Conservation (phyloP, 371 early-diverging fungal species). For the Rhizopus stolonifer region DNA sequence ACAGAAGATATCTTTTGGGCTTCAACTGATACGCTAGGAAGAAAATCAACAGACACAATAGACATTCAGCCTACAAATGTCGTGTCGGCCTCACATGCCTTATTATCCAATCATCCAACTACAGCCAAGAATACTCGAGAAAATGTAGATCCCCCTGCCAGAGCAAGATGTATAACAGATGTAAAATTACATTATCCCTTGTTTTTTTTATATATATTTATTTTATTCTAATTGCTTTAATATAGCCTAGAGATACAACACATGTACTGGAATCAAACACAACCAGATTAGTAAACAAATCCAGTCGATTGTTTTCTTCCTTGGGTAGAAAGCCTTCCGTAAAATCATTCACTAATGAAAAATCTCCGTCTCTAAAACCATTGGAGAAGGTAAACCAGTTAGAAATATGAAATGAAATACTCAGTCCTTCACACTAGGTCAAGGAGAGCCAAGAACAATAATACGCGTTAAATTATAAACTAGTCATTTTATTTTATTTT, state of each 20-base stretch:
- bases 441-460: not conserved
- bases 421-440: not conserved
- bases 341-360: constrained; percentile 20
- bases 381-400: constrained; percentile 28
- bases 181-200: too few species aligned
- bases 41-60: constrained; percentile 15
- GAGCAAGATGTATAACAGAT: constrained; percentile 16
- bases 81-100: constrained; percentile 27
- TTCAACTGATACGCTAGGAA: constrained; percentile 11
- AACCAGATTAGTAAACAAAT: constrained; percentile 7
- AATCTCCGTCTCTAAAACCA: constrained; percentile 20
- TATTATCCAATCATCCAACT: constrained; percentile 29
- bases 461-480: too few species aligned
- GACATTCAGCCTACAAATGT: constrained; percentile 20
- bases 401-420: not conserved
- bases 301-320: constrained; percentile 28
- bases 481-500: too few species aligned
- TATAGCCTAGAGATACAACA: constrained; percentile 5
- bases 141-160: constrained; percentile 38
- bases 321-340: constrained; percentile 29
- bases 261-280: constrained; percentile 20
- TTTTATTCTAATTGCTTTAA: too few species aligned
- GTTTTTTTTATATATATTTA: too few species aligned
- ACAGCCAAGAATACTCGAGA: constrained; percentile 22
- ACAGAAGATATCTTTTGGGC: constrained; percentile 12